Percentiles rank a stretch among this genome's conserved stretches.
These are phyloP conservation scores for Podila clonocystis DNA, from an alignment of 192 early-diverging fungal species.

Conservation along the genomic window DNA sequence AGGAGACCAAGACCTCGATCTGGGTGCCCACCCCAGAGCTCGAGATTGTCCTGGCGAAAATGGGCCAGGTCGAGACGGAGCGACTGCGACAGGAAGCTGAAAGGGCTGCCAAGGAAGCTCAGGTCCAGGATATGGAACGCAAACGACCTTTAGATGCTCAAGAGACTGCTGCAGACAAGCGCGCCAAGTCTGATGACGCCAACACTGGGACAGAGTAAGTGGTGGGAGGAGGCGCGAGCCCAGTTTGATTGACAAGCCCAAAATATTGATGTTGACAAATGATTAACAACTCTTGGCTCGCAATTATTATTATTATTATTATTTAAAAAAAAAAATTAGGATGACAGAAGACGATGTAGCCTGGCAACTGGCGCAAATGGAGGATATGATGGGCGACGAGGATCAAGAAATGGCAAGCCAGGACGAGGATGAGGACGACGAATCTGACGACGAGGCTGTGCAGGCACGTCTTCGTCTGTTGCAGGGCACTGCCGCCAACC, in stretches of 20 bases:
- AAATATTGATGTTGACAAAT: background rate
- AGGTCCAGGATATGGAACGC: slow-evolving; percentile 41
- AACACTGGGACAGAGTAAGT: slow-evolving; percentile 47
- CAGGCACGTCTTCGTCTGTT: slow-evolving; percentile 27
- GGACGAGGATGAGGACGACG: slow-evolving; percentile 27
- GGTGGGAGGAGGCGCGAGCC: background rate
- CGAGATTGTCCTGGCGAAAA: slow-evolving; percentile 61
- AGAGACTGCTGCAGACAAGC: slow-evolving; percentile 18
- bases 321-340: too few species aligned
- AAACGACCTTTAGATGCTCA: slow-evolving; percentile 7
- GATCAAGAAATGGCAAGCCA: slow-evolving; percentile 28
- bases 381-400: slow-evolving; percentile 39
- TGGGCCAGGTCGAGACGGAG: slow-evolving; percentile 58
- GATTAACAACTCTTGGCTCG: background rate
- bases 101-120: slow-evolving; percentile 45
- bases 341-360: slow-evolving; percentile 72
- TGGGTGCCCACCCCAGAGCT: slow-evolving; percentile 73
- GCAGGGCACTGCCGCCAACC: slow-evolving; percentile 8
- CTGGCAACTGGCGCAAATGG: slow-evolving; percentile 67
- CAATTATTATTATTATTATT: too few species aligned
- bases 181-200: slow-evolving; percentile 12
- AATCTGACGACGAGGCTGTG: slow-evolving; percentile 34
- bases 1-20: slow-evolving; percentile 69
- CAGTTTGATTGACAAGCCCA: background rate
- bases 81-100: slow-evolving; percentile 36